Base-by-base conservation (phyloP, 192 early-diverging fungal species). In the Entomortierella parvispora region DNA sequence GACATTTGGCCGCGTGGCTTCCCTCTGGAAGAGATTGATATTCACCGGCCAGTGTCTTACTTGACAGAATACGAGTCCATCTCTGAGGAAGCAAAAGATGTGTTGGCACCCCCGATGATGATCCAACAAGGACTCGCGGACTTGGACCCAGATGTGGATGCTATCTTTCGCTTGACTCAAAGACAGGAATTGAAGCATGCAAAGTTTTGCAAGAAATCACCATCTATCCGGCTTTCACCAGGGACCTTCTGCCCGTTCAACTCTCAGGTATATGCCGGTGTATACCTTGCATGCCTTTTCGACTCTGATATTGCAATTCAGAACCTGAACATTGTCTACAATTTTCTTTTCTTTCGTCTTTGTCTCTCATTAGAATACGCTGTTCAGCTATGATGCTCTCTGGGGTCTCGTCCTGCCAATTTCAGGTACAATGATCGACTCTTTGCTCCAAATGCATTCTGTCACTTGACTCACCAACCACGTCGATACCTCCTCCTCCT, bases 61-160 rank as follows among this genome's bases (percentile, higher is more conserved):
- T 22, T 50, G 11, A 15, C 49, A 22, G 49, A 17, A 22, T 23
- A 22, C n/a, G 49, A 50, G 22, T 50, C 49, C 20, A 15, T 50
- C 22, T 25, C 49, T 17, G 49, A 25, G 22, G 10, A 25, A 20
- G n/a, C 15, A 25, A 50, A 25, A 50, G 49, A 50, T 2, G 15
- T 50, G 49, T 9, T 50, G 22, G 49, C 49, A 7, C 49, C 49
- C 3, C 49, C 49, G 49, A 50, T 50, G 49, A 50, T 50, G 49
- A 50, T 50, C 49, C 49, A 50, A 25, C 49, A 50, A 22, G 49
- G 49, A n/a, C 49, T 50, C 10, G 49, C 49, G 11, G 49, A 50
- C 6, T 23, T 50, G 49, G 49, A 50, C 23, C 49, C 49, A 15
- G 49, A 50, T 50, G 49, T 50, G n/a, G 49, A 50, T 50, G 49